Evolutionary conservation across 1,284 basidiomycete species (phyloP).

Genomic region (Cutaneotrichosporon daszewskae): DNA sequence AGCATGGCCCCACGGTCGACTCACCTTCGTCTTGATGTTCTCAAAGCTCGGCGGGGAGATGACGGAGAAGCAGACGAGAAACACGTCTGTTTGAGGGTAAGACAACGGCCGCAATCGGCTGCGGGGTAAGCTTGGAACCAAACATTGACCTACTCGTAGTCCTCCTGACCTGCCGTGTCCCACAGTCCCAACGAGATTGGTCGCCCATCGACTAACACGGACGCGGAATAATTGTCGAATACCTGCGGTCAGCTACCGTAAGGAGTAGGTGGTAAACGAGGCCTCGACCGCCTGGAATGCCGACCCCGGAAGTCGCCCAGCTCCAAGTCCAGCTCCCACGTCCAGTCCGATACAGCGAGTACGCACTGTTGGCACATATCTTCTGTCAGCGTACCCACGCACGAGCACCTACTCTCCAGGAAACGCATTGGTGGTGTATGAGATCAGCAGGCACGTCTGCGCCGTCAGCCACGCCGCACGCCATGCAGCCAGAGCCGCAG

Average conservation of each 20-base stretch:
- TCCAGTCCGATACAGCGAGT: too few relatives aligned
- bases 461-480: background rate
- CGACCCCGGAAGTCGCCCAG: too few relatives aligned
- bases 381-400: constrained; percentile 11
- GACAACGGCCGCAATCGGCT: constrained; percentile 95
- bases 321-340: background rate
- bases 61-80: constrained; percentile 97
- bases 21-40: constrained; percentile 49
- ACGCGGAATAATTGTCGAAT: constrained; percentile 47
- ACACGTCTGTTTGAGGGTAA: constrained; percentile 99
- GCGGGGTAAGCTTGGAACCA: constrained; percentile 10
- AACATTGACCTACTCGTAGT: constrained; percentile 53
- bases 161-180: constrained; percentile 79
- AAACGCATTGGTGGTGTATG: constrained; percentile 47
- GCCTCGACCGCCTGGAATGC: too few relatives aligned
- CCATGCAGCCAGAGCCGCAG: background rate
- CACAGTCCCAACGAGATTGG: constrained; percentile 60
- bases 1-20: constrained; percentile 5
- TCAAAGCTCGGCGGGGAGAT: constrained; percentile 96
- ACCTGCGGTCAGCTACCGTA: constrained; percentile 20
- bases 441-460: constrained; percentile 48
- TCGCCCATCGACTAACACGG: constrained; percentile 98
- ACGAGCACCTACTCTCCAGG: constrained; percentile 41
- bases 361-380: constrained; percentile 45
- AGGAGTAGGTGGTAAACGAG: too few relatives aligned